Evolutionary conservation across 257 asterid genomes (phyloP), one percentile per base, ranked within the genome.

Genomic region (Apocynum venetum): DNA sequence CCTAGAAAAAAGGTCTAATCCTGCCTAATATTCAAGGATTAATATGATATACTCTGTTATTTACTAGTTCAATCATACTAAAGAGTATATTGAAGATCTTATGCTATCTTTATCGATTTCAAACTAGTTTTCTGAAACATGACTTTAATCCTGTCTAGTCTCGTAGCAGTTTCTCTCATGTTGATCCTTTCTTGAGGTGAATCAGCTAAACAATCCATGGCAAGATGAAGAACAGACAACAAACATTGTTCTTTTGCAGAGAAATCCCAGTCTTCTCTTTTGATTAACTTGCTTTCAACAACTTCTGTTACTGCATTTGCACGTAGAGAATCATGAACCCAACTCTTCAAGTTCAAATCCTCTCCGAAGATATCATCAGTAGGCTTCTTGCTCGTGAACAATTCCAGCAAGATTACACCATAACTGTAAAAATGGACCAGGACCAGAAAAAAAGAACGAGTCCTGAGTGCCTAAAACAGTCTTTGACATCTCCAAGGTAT

Each of bases 151-250:
- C 41, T 74, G 13, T 68, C 72, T 20, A 80, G 71, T 10, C 79
- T 67, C 17, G 44, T 11, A 31, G 17, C 76, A 19, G 48, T 68
- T 25, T 74, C 65, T 56, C 76, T 66, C 74, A 69, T 56, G 6
- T 47, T 80, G 79, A 80, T 80, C 76, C 79, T 80, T 43, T 74
- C 65, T 36, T 56, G 72, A 17, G 83, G 83, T 48, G 75, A 44
- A 43, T 74, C 76, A 20, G 17, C n/a, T 72, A 80, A 35, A 68
- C 83, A 79, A 8, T 74, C 49, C 67, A 79, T 46, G 20, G 76
- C 82, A 31, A 74, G 47, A 31, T 47, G 56, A n/a, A n/a, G n/a
- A n/a, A n/a, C n/a, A n/a, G n/a, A 47, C 2, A 20, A 2, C 0
- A 80, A 31, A 31, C 79, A 79, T 2, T 51, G 12, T 55, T 79